A percentile compares a stretch with the other conserved stretches of the same genome.
Conservation (phyloP, 2,329 filamentous ascomycete species). For the Cordyceps javanica region DNA sequence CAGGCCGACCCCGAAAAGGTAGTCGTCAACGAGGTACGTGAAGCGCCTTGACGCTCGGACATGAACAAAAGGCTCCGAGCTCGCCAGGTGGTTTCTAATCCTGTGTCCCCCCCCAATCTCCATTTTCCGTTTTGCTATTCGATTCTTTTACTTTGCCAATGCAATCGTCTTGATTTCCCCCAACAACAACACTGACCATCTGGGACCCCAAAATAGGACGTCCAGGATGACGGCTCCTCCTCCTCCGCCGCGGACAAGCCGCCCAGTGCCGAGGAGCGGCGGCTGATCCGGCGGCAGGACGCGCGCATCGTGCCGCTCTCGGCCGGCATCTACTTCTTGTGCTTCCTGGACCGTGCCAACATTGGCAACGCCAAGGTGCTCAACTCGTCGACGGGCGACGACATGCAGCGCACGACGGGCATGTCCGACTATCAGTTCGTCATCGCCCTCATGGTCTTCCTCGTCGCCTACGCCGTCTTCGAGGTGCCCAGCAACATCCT, state of each 20-base stretch:
- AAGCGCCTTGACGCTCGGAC: not conserved
- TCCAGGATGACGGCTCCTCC: not conserved
- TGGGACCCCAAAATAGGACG: too few relatives aligned
- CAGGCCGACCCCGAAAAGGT: conserved; percentile 1
- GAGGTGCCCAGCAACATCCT: conserved; percentile 62
- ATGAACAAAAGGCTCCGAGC: not conserved
- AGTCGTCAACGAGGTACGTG: conserved; percentile 6
- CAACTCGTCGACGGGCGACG: conserved; percentile 52
- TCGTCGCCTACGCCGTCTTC: conserved; percentile 54
- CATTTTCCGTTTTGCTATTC: not conserved
- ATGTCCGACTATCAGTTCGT: conserved; percentile 59
- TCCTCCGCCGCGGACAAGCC: not conserved
- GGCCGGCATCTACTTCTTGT: conserved; percentile 59
- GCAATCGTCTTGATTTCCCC: too few relatives aligned
- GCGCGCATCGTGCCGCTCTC: conserved; percentile 56
- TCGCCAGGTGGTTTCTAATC: not conserved
- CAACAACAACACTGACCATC: too few relatives aligned
- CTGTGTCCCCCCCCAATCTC: too few relatives aligned
- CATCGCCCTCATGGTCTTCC: conserved; percentile 52
- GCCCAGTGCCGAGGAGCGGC: conserved; percentile 23
- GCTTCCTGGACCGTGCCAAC: conserved; percentile 62
- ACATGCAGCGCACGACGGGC: conserved; percentile 54
- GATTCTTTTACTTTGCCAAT: not conserved
- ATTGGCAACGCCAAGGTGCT: conserved; percentile 65
- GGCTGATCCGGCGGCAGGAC: conserved; percentile 53